Conservation (phyloP, 2,329 filamentous ascomycete species). For the Epichloe scottii region DNA sequence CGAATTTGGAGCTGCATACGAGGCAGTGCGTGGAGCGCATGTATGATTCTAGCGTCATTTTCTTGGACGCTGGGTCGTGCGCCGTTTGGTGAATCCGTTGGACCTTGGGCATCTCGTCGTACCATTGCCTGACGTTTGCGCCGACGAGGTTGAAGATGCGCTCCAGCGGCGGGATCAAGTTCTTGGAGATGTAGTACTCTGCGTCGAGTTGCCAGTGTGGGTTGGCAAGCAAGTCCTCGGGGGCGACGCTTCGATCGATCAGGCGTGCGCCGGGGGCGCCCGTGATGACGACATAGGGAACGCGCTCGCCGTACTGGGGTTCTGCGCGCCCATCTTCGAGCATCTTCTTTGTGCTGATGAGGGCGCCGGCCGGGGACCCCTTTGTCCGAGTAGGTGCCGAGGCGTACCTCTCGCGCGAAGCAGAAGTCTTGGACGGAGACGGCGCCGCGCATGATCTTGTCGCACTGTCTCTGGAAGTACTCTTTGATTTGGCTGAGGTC, state of each 20-base stretch:
- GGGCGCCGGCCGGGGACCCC: conserved; percentile 73
- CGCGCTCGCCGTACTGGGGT: conserved; percentile 87
- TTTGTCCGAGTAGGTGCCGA: conserved; percentile 71
- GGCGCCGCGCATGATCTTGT: conserved; percentile 80
- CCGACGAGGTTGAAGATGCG: conserved; percentile 95
- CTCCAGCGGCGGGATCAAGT: conserved; percentile 86
- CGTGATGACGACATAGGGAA: conserved; percentile 87
- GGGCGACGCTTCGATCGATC: conserved; percentile 80
- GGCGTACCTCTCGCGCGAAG: conserved; percentile 82
- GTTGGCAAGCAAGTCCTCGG: conserved; percentile 67
- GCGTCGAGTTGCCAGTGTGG: conserved; percentile 74
- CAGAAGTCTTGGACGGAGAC: conserved; percentile 93
- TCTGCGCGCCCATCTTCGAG: conserved; percentile 74
- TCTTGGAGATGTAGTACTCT: conserved; percentile 95
- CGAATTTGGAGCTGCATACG: conserved; percentile 42
- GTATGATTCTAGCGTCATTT: conserved; percentile 85
- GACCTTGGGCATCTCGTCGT: conserved; percentile 90
- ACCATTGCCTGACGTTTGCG: conserved; percentile 83
- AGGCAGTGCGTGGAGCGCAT: conserved; percentile 71
- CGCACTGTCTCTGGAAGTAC: conserved; percentile 84
- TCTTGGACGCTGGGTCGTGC: conserved; percentile 24
- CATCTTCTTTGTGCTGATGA: conserved; percentile 81
- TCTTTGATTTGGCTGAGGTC: conserved; percentile 80
- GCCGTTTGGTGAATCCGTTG: conserved; percentile 47
- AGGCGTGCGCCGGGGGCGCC: conserved; percentile 77